Evolutionary conservation across 1,284 basidiomycete species (phyloP).

Genomic region (Cutaneotrichosporon sp.): DNA sequence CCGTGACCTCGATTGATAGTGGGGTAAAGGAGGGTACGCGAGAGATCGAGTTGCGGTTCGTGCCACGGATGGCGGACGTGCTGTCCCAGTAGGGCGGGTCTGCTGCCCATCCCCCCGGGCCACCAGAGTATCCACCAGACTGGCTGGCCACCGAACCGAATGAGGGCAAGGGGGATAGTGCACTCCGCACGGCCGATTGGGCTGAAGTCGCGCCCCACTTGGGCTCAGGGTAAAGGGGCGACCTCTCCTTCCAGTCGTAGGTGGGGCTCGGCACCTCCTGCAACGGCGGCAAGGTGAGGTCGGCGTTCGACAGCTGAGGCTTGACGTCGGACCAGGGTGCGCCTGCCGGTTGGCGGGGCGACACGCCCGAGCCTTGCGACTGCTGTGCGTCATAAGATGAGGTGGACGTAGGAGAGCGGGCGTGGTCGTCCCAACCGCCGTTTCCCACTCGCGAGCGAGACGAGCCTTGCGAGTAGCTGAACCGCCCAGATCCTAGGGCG

Average conservation of each 20-base stretch:
- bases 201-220: conserved; percentile 11
- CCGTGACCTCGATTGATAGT: conserved; percentile 12
- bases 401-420: conserved; percentile 17
- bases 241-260: conserved; percentile 21
- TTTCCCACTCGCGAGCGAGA: conserved; percentile 4
- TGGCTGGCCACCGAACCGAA: conserved; percentile 17
- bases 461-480: conserved; percentile 7
- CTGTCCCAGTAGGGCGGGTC: conserved; percentile 11
- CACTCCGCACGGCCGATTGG: conserved; percentile 9
- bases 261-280: conserved; percentile 16
- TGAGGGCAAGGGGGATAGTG: conserved; percentile 14
- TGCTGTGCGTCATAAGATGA: conserved; percentile 16
- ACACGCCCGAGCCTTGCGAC: conserved; percentile 17
- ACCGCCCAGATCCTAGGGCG: conserved; percentile 3
- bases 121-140: conserved; percentile 3
- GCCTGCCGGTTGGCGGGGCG: conserved; percentile 5
- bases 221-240: conserved; percentile 9
- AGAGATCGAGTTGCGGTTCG: conserved; percentile 7
- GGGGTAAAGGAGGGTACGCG: conserved; percentile 15
- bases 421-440: conserved; percentile 16
- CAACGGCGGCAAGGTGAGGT: conserved; percentile 17
- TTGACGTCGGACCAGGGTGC: conserved; percentile 6
- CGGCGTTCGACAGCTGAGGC: conserved; percentile 3
- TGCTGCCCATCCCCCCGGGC: conserved; percentile 1
- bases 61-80: background rate